Evolutionary conservation across 2,329 filamentous ascomycete species (phyloP).

Genomic region (Neonectria punicea): DNA sequence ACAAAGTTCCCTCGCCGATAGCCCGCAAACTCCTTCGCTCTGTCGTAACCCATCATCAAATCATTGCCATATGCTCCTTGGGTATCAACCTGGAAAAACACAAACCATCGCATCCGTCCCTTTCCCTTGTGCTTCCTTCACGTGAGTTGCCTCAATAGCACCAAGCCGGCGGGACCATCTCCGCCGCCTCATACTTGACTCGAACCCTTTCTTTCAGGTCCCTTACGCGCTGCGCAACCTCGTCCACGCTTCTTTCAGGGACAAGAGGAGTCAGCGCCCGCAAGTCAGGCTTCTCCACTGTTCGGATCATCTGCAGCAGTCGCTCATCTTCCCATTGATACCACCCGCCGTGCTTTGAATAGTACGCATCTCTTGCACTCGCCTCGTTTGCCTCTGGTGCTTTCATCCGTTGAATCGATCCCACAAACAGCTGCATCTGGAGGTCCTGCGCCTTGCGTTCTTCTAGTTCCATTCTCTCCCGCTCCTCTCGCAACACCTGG

Average conservation of each 20-base stretch:
- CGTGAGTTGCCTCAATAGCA: constrained; percentile 29
- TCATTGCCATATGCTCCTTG: neutral
- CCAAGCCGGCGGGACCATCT: constrained; percentile 39
- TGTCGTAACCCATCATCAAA: constrained; percentile 1
- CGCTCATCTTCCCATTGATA: constrained; percentile 40
- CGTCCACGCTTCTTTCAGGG: constrained; percentile 27
- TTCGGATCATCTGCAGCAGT: constrained; percentile 40
- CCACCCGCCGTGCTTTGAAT: constrained; percentile 40
- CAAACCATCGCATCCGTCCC: neutral
- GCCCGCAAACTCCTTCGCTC: neutral
- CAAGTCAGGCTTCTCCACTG: constrained; percentile 24
- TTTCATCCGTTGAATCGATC: constrained; percentile 27
- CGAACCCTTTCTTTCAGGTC: constrained; percentile 36
- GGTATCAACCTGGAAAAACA: constrained; percentile 31
- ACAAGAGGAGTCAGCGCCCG: constrained; percentile 25
- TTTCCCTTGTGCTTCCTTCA: constrained; percentile 12
- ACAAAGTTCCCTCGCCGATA: neutral
- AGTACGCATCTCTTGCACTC: constrained; percentile 27
- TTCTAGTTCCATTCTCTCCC: neutral
- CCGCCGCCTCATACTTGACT: constrained; percentile 31
- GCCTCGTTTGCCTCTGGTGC: neutral
- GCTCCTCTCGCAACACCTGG: constrained; percentile 14
- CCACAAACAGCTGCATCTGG: constrained; percentile 35
- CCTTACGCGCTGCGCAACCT: constrained; percentile 35
- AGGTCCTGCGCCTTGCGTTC: constrained; percentile 7